Evolutionary conservation across 768 basidiomycete genomes (phyloP).

Genomic region (Lactarius akahatsu): DNA sequence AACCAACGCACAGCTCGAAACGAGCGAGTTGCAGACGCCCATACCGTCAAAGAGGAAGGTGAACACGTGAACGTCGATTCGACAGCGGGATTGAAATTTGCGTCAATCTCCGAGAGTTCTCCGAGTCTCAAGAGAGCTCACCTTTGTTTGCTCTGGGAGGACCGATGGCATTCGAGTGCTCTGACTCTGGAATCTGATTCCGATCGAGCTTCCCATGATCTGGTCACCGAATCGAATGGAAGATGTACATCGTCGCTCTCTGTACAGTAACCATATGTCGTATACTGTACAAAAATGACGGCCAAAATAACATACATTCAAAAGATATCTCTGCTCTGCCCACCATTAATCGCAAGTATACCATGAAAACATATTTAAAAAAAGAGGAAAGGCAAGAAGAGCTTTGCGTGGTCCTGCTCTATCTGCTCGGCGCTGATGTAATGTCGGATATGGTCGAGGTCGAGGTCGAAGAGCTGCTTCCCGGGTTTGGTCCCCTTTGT

Average conservation of each 20-base stretch:
- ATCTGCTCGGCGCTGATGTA: background rate
- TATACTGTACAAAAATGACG: background rate
- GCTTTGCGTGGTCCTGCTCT: no score
- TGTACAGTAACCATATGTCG: background rate
- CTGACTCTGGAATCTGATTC: background rate
- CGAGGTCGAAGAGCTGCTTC: background rate
- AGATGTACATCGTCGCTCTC: background rate
- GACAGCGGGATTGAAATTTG: no score
- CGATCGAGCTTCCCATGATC: background rate
- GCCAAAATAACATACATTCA: background rate
- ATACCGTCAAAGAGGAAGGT: background rate
- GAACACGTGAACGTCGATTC: background rate
- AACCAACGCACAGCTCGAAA: background rate
- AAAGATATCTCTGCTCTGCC: background rate
- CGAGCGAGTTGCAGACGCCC: background rate
- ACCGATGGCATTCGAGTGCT: no score
- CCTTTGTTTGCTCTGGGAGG: no score
- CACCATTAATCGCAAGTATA: background rate
- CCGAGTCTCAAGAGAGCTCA: no score
- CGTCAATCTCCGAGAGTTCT: no score
- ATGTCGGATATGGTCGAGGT: background rate
- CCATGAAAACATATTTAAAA: background rate
- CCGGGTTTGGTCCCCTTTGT: background rate
- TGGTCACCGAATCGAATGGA: background rate
- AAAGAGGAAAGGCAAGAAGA: background rate